These are phyloP conservation scores for Microdochium trichocladiopsis DNA, from an alignment of 2,329 filamentous ascomycete species.

Conservation along the genomic window DNA sequence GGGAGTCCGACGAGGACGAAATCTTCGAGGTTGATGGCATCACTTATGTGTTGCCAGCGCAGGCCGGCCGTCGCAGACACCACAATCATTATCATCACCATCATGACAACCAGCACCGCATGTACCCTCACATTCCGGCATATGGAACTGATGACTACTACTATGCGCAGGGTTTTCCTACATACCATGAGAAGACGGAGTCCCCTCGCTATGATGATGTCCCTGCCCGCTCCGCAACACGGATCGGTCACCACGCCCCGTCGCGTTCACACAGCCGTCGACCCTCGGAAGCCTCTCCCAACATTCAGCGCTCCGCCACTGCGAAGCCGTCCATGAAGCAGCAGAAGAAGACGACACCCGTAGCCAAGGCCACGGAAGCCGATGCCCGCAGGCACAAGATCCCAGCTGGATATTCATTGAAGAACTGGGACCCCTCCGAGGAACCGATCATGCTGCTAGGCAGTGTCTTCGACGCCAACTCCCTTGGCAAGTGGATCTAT, in stretches of 20 bases:
- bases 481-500: constrained; percentile 97
- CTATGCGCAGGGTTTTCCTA: constrained; percentile 40
- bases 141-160: constrained; percentile 52
- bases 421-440: constrained; percentile 97
- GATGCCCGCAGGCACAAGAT: constrained; percentile 65
- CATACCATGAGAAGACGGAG: constrained; percentile 29
- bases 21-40: constrained; percentile 45
- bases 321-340: constrained; percentile 38
- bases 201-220: constrained; percentile 33
- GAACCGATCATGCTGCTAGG: constrained; percentile 90
- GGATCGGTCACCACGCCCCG: constrained; percentile 31
- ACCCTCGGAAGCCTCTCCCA: constrained; percentile 17
- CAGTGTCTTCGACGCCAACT: constrained; percentile 96
- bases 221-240: constrained; percentile 27
- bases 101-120: constrained; percentile 24
- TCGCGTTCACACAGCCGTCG: constrained; percentile 37
- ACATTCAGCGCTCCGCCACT: constrained; percentile 45
- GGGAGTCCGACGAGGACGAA: constrained; percentile 61
- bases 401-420: constrained; percentile 83
- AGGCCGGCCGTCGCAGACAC: constrained; percentile 31
- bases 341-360: constrained; percentile 27
- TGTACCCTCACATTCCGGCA: constrained; percentile 40
- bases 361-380: constrained; percentile 45
- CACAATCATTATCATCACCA: constrained; percentile 17
- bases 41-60: constrained; percentile 45